These are phyloP conservation scores for Ogataea ganodermae DNA, from an alignment of 805 yeast genomes.

Conservation along the genomic window DNA sequence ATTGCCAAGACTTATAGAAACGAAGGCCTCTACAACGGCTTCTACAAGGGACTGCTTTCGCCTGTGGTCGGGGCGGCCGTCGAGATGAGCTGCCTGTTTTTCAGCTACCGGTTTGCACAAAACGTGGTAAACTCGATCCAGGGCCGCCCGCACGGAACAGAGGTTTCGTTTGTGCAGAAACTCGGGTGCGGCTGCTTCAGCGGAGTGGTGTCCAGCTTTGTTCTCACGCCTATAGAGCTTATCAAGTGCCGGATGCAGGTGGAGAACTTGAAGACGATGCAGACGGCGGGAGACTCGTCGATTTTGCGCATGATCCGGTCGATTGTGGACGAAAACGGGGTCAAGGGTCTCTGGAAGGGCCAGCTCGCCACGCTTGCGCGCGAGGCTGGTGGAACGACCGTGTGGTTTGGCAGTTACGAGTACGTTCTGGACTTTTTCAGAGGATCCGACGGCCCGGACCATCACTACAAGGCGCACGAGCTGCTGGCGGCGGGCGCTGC, in stretches of 20 bases:
- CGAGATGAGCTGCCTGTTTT: constrained; percentile 80
- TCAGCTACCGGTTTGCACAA: constrained; percentile 56
- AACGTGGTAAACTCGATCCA: constrained; percentile 34
- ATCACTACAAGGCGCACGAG: constrained; percentile 47
- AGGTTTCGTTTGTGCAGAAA: constrained; percentile 30
- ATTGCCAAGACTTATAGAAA: constrained; percentile 57
- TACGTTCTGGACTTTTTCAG: constrained; percentile 43
- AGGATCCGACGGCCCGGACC: constrained; percentile 24
- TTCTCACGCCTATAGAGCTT: constrained; percentile 89
- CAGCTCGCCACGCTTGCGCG: constrained; percentile 77
- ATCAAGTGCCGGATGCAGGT: constrained; percentile 89
- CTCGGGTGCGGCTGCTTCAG: constrained; percentile 76
- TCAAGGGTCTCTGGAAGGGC: constrained; percentile 84
- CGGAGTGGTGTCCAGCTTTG: constrained; percentile 80
- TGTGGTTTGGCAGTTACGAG: constrained; percentile 94
- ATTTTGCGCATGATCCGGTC: constrained; percentile 41
- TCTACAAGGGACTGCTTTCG: constrained; percentile 76
- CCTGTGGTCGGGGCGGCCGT: constrained; percentile 90
- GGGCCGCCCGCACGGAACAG: constrained; percentile 20
- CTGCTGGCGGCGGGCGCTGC: constrained; percentile 76
- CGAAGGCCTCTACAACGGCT: constrained; percentile 74
- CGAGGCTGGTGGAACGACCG: constrained; percentile 87
- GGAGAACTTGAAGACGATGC: constrained; percentile 37
- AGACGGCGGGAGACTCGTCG: constrained; percentile 25
- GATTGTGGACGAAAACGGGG: constrained; percentile 51